phyloP scores from a whole-genome alignment of 257 asterid genomes.

The Solanum tarijense region DNA sequence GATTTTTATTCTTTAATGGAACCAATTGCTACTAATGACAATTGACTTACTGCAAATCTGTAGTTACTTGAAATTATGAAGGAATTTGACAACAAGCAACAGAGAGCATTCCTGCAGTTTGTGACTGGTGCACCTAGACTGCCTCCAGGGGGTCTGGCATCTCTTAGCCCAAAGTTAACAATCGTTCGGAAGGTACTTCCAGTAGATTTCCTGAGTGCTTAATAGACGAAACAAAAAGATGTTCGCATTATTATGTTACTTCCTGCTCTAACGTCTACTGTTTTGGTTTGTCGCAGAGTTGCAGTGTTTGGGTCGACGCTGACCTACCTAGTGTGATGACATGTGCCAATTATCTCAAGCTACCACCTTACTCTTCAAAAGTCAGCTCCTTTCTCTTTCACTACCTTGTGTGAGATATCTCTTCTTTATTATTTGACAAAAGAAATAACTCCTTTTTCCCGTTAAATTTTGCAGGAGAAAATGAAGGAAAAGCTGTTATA shows the following conservation, averaged over 20 bases:
- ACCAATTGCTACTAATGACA: neutral
- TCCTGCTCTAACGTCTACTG: neutral
- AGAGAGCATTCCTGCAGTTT: conserved; percentile 85
- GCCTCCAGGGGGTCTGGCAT: conserved; percentile 87
- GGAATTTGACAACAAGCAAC: conserved; percentile 69
- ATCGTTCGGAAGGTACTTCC: conserved; percentile 76
- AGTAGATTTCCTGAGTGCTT: neutral
- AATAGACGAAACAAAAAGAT: neutral
- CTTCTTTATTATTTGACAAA: neutral
- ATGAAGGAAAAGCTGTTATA: conserved; percentile 80
- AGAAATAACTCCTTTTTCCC: neutral
- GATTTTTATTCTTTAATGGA: neutral
- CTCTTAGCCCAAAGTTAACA: conserved; percentile 87
- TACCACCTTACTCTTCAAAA: conserved; percentile 89
- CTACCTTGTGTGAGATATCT: neutral
- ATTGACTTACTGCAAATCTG: neutral
- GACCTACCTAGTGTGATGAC: conserved; percentile 98
- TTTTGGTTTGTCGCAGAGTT: conserved; percentile 41
- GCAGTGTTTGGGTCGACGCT: conserved; percentile 42
- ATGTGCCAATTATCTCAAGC: conserved; percentile 87
- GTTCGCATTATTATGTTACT: neutral
- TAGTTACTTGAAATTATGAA: conserved; percentile 78
- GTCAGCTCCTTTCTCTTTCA: conserved; percentile 16
- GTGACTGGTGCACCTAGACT: conserved; percentile 97
- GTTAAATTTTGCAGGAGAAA: conserved; percentile 40